Percentiles rank a stretch among this genome's conserved stretches.
phyloP scores from a whole-genome alignment of 2,329 filamentous ascomycete genomes.

The Colletotrichum lupini region DNA sequence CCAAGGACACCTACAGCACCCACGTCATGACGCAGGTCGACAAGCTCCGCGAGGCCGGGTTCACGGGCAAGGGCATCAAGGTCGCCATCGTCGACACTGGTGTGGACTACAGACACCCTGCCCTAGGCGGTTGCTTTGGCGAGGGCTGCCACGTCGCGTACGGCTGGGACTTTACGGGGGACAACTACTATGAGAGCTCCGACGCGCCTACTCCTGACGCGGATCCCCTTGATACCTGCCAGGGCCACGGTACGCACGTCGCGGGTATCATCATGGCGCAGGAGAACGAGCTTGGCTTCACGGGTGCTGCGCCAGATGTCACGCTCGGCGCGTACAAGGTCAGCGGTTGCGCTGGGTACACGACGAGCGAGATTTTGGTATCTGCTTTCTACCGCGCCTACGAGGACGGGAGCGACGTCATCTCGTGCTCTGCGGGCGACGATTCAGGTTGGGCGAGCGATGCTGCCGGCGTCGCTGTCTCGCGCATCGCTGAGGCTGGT shows the following conservation, averaged over 20 bases:
- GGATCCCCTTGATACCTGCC: conserved; percentile 52
- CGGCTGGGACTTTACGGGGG: conserved; percentile 60
- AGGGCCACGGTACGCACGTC: conserved; percentile 58
- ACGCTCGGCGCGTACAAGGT: conserved; percentile 54
- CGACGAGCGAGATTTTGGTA: conserved; percentile 53
- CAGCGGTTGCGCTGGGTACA: conserved; percentile 47
- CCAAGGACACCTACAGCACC: conserved; percentile 34
- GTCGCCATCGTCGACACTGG: conserved; percentile 54
- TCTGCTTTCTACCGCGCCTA: conserved; percentile 55
- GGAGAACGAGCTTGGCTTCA: conserved; percentile 49
- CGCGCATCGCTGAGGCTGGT: conserved; percentile 43
- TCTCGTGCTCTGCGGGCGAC: conserved; percentile 44
- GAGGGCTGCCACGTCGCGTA: conserved; percentile 57
- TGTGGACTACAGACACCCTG: conserved; percentile 62
- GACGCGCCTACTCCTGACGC: conserved; percentile 47
- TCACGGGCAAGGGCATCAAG: conserved; percentile 57
- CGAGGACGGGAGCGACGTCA: conserved; percentile 51
- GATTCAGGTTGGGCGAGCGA: conserved; percentile 42
- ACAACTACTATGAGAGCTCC: conserved; percentile 44
- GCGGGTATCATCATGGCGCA: conserved; percentile 59
- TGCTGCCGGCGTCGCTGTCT: conserved; percentile 40
- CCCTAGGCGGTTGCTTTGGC: conserved; percentile 64
- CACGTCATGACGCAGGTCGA: conserved; percentile 51
- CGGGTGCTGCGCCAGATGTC: conserved; percentile 54
- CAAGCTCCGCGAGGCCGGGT: conserved; percentile 53